These are phyloP conservation scores for Cladosporium sphaerospermum DNA, from an alignment of 2,329 filamentous ascomycete genomes.

Conservation along the genomic window DNA sequence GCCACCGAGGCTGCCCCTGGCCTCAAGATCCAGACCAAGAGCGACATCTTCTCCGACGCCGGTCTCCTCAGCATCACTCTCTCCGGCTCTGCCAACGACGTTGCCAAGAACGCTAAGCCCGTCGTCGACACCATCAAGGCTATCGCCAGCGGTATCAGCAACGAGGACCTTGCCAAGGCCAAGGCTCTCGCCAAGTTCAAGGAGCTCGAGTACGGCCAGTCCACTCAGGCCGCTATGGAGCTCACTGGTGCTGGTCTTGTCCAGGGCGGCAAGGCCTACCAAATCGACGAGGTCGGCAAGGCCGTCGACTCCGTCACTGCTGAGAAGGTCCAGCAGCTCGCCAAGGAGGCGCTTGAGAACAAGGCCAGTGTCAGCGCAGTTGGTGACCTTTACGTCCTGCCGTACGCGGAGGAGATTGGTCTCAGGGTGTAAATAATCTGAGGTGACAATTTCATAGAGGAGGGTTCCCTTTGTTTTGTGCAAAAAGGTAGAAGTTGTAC, in stretches of 20 bases:
- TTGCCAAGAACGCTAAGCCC: constrained; percentile 68
- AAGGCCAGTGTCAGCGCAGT: constrained; percentile 87
- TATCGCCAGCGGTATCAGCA: constrained; percentile 62
- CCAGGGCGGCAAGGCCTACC: constrained; percentile 72
- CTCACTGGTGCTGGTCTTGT: constrained; percentile 79
- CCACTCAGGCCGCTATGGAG: constrained; percentile 69
- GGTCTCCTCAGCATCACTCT: constrained; percentile 83
- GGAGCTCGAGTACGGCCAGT: constrained; percentile 75
- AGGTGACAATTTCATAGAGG: constrained; percentile 16
- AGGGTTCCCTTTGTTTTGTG: constrained; percentile 22
- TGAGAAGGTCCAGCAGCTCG: constrained; percentile 82
- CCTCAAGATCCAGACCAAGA: constrained; percentile 65
- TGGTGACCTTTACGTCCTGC: constrained; percentile 84
- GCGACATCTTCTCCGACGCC: constrained; percentile 85
- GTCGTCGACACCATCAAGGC: constrained; percentile 77
- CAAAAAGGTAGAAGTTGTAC: constrained; percentile 28
- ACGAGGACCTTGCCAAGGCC: constrained; percentile 87
- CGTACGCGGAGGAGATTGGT: constrained; percentile 89
- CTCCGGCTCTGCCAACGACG: constrained; percentile 64
- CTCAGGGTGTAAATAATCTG: constrained; percentile 72
- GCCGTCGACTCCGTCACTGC: constrained; percentile 73
- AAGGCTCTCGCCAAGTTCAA: constrained; percentile 90
- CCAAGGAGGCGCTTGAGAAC: constrained; percentile 77
- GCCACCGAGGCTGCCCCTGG: constrained; percentile 60
- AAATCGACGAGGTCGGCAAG: constrained; percentile 74